Base-by-base conservation (phyloP, 2,329 filamentous ascomycete genomes). In the Drechmeria coniospora region DNA sequence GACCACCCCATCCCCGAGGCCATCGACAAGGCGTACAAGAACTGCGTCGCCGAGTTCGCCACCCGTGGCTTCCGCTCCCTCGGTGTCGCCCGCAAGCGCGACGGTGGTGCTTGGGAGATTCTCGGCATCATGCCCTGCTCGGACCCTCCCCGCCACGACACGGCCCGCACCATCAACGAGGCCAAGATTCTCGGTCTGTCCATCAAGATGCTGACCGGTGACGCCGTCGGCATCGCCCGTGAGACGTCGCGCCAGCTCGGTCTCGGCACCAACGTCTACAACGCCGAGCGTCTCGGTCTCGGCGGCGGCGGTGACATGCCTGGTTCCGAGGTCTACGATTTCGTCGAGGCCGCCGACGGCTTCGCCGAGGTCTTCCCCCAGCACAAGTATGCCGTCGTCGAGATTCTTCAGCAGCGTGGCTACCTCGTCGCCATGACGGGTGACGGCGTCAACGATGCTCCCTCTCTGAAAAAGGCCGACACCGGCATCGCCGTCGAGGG, bases 151-250 rank as follows among this genome's bases (percentile, higher is more conserved):
- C 80, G 84, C 49, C 75, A 92, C 62, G 83, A 92, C 49, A 92
- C 84, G 43, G 81, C 76, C 45, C 80, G 81, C 54, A 92, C 84
- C 36, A 80, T 92, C 60, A 78, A 80, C 54, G 83, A 92, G 58
- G 83, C 83, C 47, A 87, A 90, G 67, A 68, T 64, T 38, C 73
- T 92, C 33, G 83, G 83, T 65, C 66, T 92, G 36, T 84, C 79
- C 42, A 84, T 92, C 60, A 92, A 92, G 69, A 92, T 92, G 82
- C 71, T 92, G 61, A 92, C 84, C 59, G 83, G 83, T 68, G 83
- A 92, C 51, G 82, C 84, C 41, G 83, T 92, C 50, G 84, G 82
- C 56, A 92, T 92, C 53, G 83, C 83, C 44, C 77, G 80, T 62
- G 83, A 92, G 59, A 92, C 82, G 42, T 90, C 82, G 30, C 80